These are phyloP conservation scores for Marchantia polymorpha DNA, from an alignment of 225 moss, liverwort and hornwort species.

Conservation along the genomic window DNA sequence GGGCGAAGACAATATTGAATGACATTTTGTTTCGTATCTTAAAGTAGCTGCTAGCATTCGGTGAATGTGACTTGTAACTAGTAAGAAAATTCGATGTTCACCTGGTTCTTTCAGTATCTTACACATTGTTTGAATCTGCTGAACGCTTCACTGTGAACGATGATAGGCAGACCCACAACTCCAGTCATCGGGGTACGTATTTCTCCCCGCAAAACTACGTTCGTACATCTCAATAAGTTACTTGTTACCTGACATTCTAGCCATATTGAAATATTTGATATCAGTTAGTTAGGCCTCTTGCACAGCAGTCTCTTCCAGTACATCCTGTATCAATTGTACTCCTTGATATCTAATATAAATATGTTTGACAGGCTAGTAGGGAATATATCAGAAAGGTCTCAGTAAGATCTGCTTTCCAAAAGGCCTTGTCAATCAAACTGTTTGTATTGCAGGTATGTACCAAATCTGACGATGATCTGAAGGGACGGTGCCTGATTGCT, in stretches of 20 bases:
- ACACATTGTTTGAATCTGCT: constrained; percentile 18
- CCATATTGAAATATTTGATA: not conserved
- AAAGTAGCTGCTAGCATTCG: not conserved
- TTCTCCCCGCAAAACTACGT: not conserved
- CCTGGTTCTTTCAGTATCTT: not conserved
- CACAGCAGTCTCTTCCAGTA: not conserved
- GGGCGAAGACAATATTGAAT: too few species aligned
- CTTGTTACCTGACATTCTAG: not conserved
- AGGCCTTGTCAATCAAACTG: not conserved
- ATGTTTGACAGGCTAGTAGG: not conserved
- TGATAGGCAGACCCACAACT: constrained; percentile 39
- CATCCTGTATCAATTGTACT: not conserved
- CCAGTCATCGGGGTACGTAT: constrained; percentile 51
- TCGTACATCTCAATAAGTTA: not conserved
- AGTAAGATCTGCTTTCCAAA: not conserved
- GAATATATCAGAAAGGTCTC: not conserved
- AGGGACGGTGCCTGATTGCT: constrained; percentile 35
- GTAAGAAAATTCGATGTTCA: not conserved
- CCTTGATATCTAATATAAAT: not conserved
- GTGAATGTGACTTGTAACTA: not conserved
- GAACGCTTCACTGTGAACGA: constrained; percentile 23
- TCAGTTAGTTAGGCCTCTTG: not conserved
- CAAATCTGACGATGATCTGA: constrained; percentile 39
- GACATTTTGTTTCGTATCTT: not conserved
- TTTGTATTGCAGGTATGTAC: constrained; percentile 38